Evolutionary conservation across 2,329 filamentous ascomycete species (phyloP), one percentile per base, ranked within the genome.

Genomic region (Neophaeococcomyces aloes): DNA sequence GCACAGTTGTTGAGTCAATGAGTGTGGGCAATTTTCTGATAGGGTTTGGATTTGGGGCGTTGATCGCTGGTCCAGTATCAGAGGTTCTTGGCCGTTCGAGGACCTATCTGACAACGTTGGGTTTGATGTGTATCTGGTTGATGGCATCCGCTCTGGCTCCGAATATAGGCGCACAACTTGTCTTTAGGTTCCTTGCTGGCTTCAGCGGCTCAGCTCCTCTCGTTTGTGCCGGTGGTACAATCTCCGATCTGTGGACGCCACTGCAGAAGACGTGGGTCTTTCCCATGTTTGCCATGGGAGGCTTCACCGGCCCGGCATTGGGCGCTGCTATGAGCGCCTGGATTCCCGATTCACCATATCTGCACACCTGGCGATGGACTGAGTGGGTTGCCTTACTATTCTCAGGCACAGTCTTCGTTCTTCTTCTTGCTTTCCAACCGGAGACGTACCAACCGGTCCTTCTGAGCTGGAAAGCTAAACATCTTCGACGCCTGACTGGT

Each of bases 361-460:
- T 52, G 3, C 50, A 70, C 13, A 61, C 59, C 25, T 72, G 70
- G 70, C 63, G 68, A 15, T 72, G 67, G 64, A 58, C 60, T 1
- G 65, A 69, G 48, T 72, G 69, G 69, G 58, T 65, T 2, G 64
- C 61, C 0, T 49, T 67, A 5, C 62, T 68, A 19, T 56, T 63
- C 11, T 61, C 61, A 7, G 60, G 52, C 1, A 41, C 60, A 0
- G 48, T 63, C 1, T 56, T 68, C 25, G 11, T 54, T 6, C 23
- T 61, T 7, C 57, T 65, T 1, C 45, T 72, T 2, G 48, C 71
- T 2, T 66, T 70, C 48, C 60, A 70, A 4, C 71, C 69, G 2
- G 71, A 75, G 55, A 74, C 70, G 0, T 74, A 71, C 50, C 58
- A 65, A 2, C 69, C 67, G 0, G 53, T 67, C n/a, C 54, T 70